Conservation (phyloP, 1,284 basidiomycete species). For the Cryptococcus sp. region DNA sequence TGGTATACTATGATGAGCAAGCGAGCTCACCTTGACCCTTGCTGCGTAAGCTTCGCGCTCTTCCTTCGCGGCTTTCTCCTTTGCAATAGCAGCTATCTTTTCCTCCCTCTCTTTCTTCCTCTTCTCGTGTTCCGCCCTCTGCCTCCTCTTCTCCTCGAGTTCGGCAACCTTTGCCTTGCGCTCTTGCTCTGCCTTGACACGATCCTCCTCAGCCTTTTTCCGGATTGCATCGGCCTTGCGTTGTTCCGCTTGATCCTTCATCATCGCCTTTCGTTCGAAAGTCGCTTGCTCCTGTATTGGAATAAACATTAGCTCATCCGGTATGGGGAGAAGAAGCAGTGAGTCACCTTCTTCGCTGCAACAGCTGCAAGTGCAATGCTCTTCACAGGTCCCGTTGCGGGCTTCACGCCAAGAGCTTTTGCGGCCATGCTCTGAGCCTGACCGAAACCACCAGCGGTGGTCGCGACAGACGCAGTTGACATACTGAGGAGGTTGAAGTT, state of each 20-base stretch:
- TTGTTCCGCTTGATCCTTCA: constrained; percentile 75
- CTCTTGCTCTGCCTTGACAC: constrained; percentile 26
- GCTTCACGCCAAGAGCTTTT: constrained; percentile 49
- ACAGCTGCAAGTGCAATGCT: constrained; percentile 77
- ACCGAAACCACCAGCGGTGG: constrained; percentile 18
- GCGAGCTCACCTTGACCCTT: constrained; percentile 28
- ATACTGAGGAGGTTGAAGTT: constrained; percentile 5
- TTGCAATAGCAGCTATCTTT: constrained; percentile 21
- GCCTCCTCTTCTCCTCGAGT: constrained; percentile 66
- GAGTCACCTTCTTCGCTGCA: constrained; percentile 77
- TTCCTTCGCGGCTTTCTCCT: constrained; percentile 43
- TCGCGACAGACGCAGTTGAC: constrained; percentile 18
- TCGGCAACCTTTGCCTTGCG: constrained; percentile 44
- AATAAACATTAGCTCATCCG: constrained; percentile 4
- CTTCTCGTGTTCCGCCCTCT: constrained; percentile 42
- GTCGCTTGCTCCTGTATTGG: constrained; percentile 75
- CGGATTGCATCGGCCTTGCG: constrained; percentile 69
- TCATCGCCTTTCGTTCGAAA: constrained; percentile 70
- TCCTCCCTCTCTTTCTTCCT: constrained; percentile 50
- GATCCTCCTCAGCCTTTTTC: constrained; percentile 69
- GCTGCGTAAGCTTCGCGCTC: constrained; percentile 35
- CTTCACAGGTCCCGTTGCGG: constrained; percentile 61
- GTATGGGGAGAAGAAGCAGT: not conserved
- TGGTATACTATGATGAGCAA: not conserved
- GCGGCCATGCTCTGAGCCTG: constrained; percentile 46